phyloP scores from a whole-genome alignment of 805 yeast genomes.

The Clavispora asparagi region DNA sequence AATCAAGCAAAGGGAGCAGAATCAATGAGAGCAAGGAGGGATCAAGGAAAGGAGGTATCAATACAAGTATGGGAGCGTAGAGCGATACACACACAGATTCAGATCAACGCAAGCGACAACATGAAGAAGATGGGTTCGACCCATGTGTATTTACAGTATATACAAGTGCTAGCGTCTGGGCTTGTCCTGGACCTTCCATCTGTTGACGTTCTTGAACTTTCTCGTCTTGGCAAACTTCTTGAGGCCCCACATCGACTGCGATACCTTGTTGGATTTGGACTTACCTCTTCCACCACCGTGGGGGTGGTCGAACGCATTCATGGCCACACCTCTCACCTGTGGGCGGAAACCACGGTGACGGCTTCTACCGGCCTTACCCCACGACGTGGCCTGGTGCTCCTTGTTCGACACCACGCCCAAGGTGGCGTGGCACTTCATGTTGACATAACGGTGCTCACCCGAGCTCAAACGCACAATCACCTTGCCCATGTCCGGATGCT shows the following conservation, averaged over 20 bases:
- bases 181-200: constrained; percentile 84
- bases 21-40: too few species aligned
- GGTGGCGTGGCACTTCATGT: constrained; percentile 85
- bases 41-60: too few species aligned
- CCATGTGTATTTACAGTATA: constrained; percentile 1
- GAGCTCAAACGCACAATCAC: constrained; percentile 81
- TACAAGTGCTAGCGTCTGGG: constrained; percentile 45
- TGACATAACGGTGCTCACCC: constrained; percentile 91
- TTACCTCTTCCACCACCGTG: constrained; percentile 99
- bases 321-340: constrained; percentile 94
- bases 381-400: constrained; percentile 81
- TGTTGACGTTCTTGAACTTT: constrained; percentile 80
- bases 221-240: constrained; percentile 94
- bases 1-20: too few species aligned
- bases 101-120: too few species aligned
- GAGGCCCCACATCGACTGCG: constrained; percentile 96
- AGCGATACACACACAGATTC: too few species aligned
- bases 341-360: constrained; percentile 94
- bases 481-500: constrained; percentile 60
- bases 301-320: constrained; percentile 97
- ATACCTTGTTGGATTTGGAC: constrained; percentile 89
- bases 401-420: constrained; percentile 89
- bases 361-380: constrained; percentile 96
- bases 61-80: too few species aligned
- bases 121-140: not conserved